Base-by-base conservation (phyloP, 495 filamentous ascomycete species). In the Parathielavia hyrcaniae region DNA sequence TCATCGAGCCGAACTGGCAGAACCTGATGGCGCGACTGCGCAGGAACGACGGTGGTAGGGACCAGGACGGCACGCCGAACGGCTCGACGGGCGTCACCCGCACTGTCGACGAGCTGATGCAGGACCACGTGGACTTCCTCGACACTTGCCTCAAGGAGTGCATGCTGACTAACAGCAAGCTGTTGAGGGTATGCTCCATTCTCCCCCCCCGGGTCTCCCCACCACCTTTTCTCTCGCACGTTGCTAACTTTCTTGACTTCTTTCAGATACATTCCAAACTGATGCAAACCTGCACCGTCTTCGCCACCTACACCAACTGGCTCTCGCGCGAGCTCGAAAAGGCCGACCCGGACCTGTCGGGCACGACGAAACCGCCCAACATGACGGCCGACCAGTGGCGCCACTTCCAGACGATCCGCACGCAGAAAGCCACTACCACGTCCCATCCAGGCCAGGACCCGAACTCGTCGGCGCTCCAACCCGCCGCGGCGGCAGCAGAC, bases 61-160 rank as follows among this genome's bases (percentile, higher is more conserved):
- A 75, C 43, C 75, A 67, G 39, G 71, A 71, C 30, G 46, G 41
- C 11, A 45, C 50, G 11, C 20, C 40, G 20, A 36, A 17, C 12
- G 39, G 32, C 32, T 44, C 58, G 5, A 40, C 41, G 20, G 79
- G 59, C 65, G 70, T 63, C n/a, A 89, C 88, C 58, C 79, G 91
- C 40, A 98, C 93, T 0, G 95, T 98, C 16, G 93, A 98, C 63
- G 90, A 97, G 69, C 74, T 98, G 65, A 98, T 98, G 93, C 90
- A 97, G 71, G 92, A 97, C 70, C 93, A 98, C 77, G 91, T 98
- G 34, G 93, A 97, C 72, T 97, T 97, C 69, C 71, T 98, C 55
- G 93, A 97, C 65, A 97, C 92, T 13, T 98, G 93, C 71, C 75
- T 98, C 55, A 97, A 97, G 74, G 93, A 97, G 74, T 97, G 95